Percentiles rank a stretch among this genome's conserved stretches.
Conservation (phyloP, 2,329 filamentous ascomycete genomes). For the Fusarium subglutinans region DNA sequence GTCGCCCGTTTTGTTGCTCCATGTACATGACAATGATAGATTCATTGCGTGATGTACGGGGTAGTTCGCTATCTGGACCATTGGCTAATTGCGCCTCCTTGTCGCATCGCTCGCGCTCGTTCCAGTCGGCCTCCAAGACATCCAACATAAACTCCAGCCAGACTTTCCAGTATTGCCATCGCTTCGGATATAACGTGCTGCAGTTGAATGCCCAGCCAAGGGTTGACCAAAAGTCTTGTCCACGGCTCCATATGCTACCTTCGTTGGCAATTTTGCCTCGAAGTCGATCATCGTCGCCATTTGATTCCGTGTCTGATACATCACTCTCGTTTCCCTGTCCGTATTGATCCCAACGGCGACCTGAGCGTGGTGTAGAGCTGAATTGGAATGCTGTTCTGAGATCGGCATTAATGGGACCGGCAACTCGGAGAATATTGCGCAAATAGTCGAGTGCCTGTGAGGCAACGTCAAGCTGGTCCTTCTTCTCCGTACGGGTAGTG, state of each 20-base stretch:
- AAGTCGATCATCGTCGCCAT: slow-evolving; percentile 62
- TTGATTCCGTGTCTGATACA: slow-evolving; percentile 53
- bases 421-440: slow-evolving; percentile 68
- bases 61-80: slow-evolving; percentile 35
- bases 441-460: slow-evolving; percentile 76
- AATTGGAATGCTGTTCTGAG: slow-evolving; percentile 80
- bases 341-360: slow-evolving; percentile 47
- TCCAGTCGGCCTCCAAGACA: slow-evolving; percentile 76
- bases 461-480: slow-evolving; percentile 69
- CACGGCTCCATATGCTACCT: slow-evolving; percentile 76
- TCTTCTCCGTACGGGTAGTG: slow-evolving; percentile 75
- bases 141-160: slow-evolving; percentile 86
- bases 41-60: slow-evolving; percentile 52
- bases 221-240: slow-evolving; percentile 87
- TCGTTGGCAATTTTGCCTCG: slow-evolving; percentile 68
- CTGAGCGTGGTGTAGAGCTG: slow-evolving; percentile 45
- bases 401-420: slow-evolving; percentile 75
- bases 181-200: slow-evolving; percentile 73
- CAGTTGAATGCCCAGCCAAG: slow-evolving; percentile 96
- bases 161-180: slow-evolving; percentile 83
- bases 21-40: slow-evolving; percentile 72
- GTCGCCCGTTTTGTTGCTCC: slow-evolving; percentile 55
- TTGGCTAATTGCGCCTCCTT: slow-evolving; percentile 42
- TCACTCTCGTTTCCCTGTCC: slow-evolving; percentile 55
- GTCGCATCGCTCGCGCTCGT: slow-evolving; percentile 64